Evolutionary conservation across 2,329 filamentous ascomycete species (phyloP).

Genomic region (Lasiodiplodia sp.): DNA sequence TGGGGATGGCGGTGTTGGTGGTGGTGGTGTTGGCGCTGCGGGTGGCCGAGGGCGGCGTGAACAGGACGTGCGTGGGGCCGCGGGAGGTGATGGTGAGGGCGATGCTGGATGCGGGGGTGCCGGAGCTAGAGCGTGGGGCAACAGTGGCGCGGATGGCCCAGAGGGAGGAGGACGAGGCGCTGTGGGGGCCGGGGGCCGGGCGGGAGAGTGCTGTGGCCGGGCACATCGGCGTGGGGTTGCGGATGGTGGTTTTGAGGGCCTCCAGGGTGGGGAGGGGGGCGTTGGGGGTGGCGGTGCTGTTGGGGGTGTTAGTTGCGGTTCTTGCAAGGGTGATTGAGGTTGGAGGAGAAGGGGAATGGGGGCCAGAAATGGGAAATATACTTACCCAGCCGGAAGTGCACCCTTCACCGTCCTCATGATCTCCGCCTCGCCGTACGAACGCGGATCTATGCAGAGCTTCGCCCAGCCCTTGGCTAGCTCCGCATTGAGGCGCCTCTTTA

Average conservation of each 20-base stretch:
- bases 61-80: not conserved
- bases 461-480: not conserved
- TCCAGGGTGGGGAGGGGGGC: too few relatives aligned
- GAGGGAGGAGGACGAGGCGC: not conserved
- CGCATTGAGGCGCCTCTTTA: not conserved
- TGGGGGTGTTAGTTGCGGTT: too few relatives aligned
- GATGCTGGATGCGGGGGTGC: not conserved
- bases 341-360: too few relatives aligned
- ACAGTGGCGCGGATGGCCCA: not conserved
- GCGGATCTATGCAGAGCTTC: not conserved
- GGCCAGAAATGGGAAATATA: too few relatives aligned
- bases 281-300: not conserved
- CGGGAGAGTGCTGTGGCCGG: too few relatives aligned
- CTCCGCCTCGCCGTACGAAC: not conserved
- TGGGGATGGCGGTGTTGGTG: not conserved
- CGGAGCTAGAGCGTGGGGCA: not conserved
- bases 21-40: not conserved
- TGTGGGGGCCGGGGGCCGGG: too few relatives aligned
- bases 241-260: too few relatives aligned
- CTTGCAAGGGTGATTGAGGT: too few relatives aligned
- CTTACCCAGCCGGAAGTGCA: not conserved
- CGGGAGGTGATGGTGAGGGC: not conserved
- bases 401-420: not conserved
- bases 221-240: too few relatives aligned
- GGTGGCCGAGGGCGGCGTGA: not conserved